Percentiles rank a stretch among this genome's conserved stretches.
phyloP scores from a whole-genome alignment of 208 protist genomes.

The Acanthamoeba sp. region DNA sequence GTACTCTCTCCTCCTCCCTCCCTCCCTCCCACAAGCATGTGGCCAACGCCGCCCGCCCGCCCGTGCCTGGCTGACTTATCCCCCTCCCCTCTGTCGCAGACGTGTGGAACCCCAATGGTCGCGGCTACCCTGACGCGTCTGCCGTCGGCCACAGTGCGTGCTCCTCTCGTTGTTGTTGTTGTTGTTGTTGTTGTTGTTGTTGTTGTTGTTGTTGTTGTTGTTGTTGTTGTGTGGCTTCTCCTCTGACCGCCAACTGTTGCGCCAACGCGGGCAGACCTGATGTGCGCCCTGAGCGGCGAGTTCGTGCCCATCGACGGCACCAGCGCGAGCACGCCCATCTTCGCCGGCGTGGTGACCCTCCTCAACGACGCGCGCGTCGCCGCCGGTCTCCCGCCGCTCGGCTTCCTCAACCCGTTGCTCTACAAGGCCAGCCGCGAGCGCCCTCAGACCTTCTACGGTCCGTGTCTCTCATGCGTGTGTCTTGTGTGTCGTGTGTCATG shows the following conservation, averaged over 20 bases:
- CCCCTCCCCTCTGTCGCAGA: no score
- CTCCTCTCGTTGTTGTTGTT: neutral
- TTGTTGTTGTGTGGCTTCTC: no score
- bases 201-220: neutral
- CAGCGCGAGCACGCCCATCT: conserved; percentile 73
- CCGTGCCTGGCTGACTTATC: no score
- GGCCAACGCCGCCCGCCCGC: no score
- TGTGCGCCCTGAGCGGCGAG: conserved; percentile 53
- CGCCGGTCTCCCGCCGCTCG: conserved; percentile 31
- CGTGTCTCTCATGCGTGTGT: neutral
- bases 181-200: neutral
- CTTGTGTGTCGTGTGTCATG: neutral
- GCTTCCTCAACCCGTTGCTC: conserved; percentile 53
- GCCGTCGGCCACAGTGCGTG: conserved; percentile 39
- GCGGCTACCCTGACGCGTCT: conserved; percentile 83
- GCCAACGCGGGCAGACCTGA: conserved; percentile 48
- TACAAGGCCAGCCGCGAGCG: conserved; percentile 45
- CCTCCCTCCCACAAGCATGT: no score
- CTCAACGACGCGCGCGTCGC: conserved; percentile 58
- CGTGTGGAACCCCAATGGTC: conserved; percentile 72
- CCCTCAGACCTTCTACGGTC: conserved; percentile 51
- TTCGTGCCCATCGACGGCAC: conserved; percentile 77
- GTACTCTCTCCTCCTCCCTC: neutral
- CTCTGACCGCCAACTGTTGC: no score
- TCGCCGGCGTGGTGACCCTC: conserved; percentile 79